phyloP scores from a whole-genome alignment of 2,329 filamentous ascomycete genomes.

The Trichoderma simmonsii region DNA sequence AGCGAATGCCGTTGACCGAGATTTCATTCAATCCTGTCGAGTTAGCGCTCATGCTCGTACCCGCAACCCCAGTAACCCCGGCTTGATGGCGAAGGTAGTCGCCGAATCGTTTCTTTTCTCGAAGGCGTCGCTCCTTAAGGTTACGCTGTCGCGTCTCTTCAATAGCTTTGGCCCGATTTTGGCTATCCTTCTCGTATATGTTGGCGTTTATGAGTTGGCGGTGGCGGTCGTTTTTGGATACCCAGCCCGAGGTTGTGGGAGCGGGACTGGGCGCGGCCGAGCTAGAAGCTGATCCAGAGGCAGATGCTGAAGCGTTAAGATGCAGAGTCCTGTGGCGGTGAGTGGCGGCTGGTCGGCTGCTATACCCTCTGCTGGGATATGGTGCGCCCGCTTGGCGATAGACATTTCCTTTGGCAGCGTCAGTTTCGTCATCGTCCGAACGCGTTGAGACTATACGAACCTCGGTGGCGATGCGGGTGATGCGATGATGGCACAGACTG shows the following conservation, averaged over 20 bases:
- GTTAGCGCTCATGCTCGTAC: slow-evolving; percentile 26
- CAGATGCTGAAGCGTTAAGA: slow-evolving; percentile 47
- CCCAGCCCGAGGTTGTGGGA: slow-evolving; percentile 47
- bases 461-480: slow-evolving; percentile 32
- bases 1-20: slow-evolving; percentile 67
- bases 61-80: slow-evolving; percentile 23
- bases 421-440: neutral
- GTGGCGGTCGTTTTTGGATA: slow-evolving; percentile 71
- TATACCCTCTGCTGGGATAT: slow-evolving; percentile 35
- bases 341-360: slow-evolving; percentile 34
- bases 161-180: slow-evolving; percentile 66
- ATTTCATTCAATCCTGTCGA: slow-evolving; percentile 56
- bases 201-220: slow-evolving; percentile 79
- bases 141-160: slow-evolving; percentile 64
- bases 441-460: slow-evolving; percentile 30
- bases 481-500: slow-evolving; percentile 28
- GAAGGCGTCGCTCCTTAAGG: slow-evolving; percentile 49
- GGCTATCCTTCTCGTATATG: slow-evolving; percentile 71
- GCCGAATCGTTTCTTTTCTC: slow-evolving; percentile 57
- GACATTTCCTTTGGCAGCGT: slow-evolving; percentile 29
- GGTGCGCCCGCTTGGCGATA: slow-evolving; percentile 33
- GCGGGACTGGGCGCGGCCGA: slow-evolving; percentile 36
- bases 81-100: slow-evolving; percentile 34
- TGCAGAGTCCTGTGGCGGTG: slow-evolving; percentile 58
- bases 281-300: slow-evolving; percentile 37